Conservation (phyloP, 2,329 filamentous ascomycete species). For the Elsinoe ampelina region DNA sequence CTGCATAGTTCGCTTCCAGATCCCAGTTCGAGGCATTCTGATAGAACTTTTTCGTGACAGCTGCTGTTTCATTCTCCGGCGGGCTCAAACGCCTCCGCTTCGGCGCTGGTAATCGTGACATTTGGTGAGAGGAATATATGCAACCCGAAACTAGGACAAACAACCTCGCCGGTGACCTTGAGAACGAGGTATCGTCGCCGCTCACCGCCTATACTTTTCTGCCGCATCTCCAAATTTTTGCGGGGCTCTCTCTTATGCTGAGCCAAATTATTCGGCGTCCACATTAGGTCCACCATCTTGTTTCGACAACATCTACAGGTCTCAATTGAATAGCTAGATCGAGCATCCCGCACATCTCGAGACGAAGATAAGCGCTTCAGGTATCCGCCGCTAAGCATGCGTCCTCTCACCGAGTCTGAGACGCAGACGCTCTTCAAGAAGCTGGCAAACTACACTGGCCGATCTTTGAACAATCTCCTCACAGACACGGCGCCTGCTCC, state of each 20-base stretch:
- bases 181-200: background rate
- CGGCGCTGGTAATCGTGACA: constrained; percentile 38
- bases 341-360: too few relatives aligned
- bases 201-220: constrained; percentile 15
- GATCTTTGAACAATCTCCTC: constrained; percentile 69
- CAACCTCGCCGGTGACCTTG: background rate
- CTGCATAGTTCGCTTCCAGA: constrained; percentile 85
- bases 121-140: constrained; percentile 19
- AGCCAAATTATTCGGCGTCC: background rate
- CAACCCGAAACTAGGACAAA: background rate
- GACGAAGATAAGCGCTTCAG: too few relatives aligned
- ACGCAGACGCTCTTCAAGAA: constrained; percentile 80
- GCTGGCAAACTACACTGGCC: constrained; percentile 86
- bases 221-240: constrained; percentile 10
- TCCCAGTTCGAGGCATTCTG: constrained; percentile 75
- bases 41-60: constrained; percentile 23
- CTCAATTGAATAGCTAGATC: too few relatives aligned
- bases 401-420: constrained; percentile 69
- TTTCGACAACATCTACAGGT: background rate
- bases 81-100: constrained; percentile 46
- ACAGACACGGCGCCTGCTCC: constrained; percentile 32
- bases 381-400: constrained; percentile 47
- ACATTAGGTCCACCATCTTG: background rate
- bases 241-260: background rate
- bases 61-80: constrained; percentile 26